Conservation (phyloP, 2,329 filamentous ascomycete genomes). For the Penicillium palitans region DNA sequence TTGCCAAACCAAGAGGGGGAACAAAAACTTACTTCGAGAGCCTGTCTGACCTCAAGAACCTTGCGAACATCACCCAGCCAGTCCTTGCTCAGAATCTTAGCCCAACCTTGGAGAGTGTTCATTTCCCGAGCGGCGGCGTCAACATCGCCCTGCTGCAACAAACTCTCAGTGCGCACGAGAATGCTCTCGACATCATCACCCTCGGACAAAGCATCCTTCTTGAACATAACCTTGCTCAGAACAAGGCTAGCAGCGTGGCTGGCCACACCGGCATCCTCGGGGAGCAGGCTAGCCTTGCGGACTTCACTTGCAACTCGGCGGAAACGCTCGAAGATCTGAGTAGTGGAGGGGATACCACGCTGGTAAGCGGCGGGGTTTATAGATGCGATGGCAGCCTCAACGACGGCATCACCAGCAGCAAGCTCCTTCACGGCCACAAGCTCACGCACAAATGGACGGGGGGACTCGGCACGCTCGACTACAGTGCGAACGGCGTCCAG, state of each 20-base stretch:
- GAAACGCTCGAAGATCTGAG: conserved; percentile 93
- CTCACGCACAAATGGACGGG: conserved; percentile 86
- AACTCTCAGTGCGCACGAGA: conserved; percentile 81
- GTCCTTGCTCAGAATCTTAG: conserved; percentile 89
- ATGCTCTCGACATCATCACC: conserved; percentile 94
- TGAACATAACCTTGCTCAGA: conserved; percentile 92
- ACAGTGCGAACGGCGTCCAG: conserved; percentile 88
- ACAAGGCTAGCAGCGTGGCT: conserved; percentile 89
- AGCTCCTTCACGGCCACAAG: conserved; percentile 94
- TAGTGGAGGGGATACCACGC: conserved; percentile 77
- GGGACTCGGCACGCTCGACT: conserved; percentile 70
- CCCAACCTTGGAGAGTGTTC: conserved; percentile 91
- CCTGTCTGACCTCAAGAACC: conserved; percentile 92
- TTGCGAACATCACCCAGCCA: conserved; percentile 90
- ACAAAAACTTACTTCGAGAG: conserved; percentile 74
- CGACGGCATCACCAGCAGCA: conserved; percentile 76
- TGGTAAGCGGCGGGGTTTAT: conserved; percentile 95
- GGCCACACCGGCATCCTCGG: conserved; percentile 90
- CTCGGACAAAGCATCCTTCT: conserved; percentile 80
- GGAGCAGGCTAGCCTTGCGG: conserved; percentile 87
- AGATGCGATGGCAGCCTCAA: conserved; percentile 91
- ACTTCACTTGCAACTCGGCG: conserved; percentile 88
- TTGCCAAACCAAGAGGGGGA: not conserved
- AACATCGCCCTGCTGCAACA: conserved; percentile 88
- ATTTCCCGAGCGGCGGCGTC: conserved; percentile 92